Base-by-base conservation (phyloP, 176 grass and related monocot species). In the Oryza brachyantha region DNA sequence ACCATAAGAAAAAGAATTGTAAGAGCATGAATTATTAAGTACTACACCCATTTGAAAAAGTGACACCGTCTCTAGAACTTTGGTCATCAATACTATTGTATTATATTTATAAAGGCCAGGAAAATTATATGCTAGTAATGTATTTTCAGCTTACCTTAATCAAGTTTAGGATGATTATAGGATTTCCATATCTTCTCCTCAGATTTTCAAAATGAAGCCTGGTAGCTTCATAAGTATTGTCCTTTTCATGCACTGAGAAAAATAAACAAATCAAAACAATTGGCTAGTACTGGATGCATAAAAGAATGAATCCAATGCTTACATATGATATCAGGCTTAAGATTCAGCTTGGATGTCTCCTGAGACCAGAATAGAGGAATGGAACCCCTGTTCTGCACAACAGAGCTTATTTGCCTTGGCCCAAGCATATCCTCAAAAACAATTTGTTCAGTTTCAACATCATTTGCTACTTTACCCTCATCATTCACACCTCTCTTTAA, bases 341-440 rank as follows among this genome's bases (percentile, higher is more conserved):
- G 78, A 84, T 89, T 99, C 64, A 95, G 79, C 72, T 86, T 86
- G 43, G 92, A 94, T 75, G 96, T 99, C 84, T 99, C 96, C 64
- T 99, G 96, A 39, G 96, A 99, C 96, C 96, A 99, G 88, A 90
- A 99, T 12, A 99, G 88, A 8, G 96, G 96, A 81, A 99, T 99
- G 38, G 96, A 99, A 78, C 96, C 96, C 81, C 96, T 91, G 80
- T 99, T 92, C 83, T 99, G 96, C 77, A 99, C 92, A 74, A 99
- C 84, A 36, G 96, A 99, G 76, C 85, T 87, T 85, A 99, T 99
- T 74, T 92, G 83, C 37, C 48, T 81, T 61, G 88, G 90, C 87
- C 61, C 86, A 70, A 70, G 78, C 70, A 80, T 77, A 24, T 91
- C 84, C 62, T 95, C 86, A 71, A 80, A 92, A 64, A 99, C 86